These are phyloP conservation scores for Fraxinus platypoda DNA, from an alignment of 305 asterid genomes.

Conservation along the genomic window DNA sequence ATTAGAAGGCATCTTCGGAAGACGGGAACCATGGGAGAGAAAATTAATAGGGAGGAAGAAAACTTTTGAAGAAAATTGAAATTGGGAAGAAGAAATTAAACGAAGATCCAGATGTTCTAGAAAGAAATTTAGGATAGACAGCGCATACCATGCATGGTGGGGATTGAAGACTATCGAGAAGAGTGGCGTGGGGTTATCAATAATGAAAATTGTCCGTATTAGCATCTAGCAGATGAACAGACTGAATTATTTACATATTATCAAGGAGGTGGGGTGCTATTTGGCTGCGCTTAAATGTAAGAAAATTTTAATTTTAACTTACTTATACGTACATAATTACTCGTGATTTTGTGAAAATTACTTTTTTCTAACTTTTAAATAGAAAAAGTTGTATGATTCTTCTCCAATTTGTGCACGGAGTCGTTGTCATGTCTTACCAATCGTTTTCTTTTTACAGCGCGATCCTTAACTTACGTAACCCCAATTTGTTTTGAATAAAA, in stretches of 20 bases:
- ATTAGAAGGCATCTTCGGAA: constrained; percentile 45
- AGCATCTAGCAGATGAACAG: neutral
- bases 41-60: neutral
- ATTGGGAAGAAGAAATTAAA: neutral
- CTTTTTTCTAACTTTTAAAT: neutral
- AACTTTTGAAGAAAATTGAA: neutral
- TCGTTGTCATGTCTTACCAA: neutral
- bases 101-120: neutral
- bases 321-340: neutral
- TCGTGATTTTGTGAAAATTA: neutral
- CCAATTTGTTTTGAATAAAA: neutral
- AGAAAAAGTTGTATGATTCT: neutral
- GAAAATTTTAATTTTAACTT: too few species aligned
- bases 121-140: neutral
- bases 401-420: neutral
- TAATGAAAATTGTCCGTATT: neutral
- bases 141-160: neutral
- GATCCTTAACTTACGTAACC: neutral
- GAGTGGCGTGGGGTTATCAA: neutral
- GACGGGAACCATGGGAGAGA: constrained; percentile 56
- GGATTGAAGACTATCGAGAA: neutral
- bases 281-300: neutral
- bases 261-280: neutral
- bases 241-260: neutral
- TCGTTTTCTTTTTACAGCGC: neutral